phyloP scores from a whole-genome alignment of 2,329 filamentous ascomycete genomes.

The Colletotrichum sp. region DNA sequence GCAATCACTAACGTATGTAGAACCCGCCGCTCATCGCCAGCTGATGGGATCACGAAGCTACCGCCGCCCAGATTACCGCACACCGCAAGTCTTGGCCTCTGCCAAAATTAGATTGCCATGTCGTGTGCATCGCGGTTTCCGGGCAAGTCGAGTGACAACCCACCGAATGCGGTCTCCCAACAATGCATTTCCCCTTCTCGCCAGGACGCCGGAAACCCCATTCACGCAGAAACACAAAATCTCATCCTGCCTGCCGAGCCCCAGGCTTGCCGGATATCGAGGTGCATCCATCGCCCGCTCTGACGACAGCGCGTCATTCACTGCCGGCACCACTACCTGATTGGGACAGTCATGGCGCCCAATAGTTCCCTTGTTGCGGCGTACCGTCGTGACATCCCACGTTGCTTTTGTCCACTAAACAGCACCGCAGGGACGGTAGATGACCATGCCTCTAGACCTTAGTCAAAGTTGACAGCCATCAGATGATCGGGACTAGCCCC shows the following conservation, averaged over 20 bases:
- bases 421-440: conserved; percentile 16
- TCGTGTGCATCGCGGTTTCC: neutral
- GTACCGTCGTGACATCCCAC: conserved; percentile 13
- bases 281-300: conserved; percentile 11
- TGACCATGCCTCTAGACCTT: conserved; percentile 8
- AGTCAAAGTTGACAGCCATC: conserved; percentile 15
- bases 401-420: conserved; percentile 19
- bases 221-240: neutral
- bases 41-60: conserved; percentile 1
- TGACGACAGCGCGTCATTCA: conserved; percentile 13
- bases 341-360: conserved; percentile 17
- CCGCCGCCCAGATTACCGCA: neutral
- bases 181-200: neutral
- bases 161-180: neutral
- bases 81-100: neutral
- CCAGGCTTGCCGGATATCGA: conserved; percentile 1
- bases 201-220: neutral
- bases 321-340: conserved; percentile 13
- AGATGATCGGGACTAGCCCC: conserved; percentile 21
- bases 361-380: conserved; percentile 19
- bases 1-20: neutral
- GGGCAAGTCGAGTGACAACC: neutral
- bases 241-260: neutral
- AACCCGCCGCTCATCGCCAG: neutral
- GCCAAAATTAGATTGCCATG: neutral